These are phyloP conservation scores for Aspergillus aculeatinus DNA, from an alignment of 2,329 filamentous ascomycete genomes.

Conservation along the genomic window DNA sequence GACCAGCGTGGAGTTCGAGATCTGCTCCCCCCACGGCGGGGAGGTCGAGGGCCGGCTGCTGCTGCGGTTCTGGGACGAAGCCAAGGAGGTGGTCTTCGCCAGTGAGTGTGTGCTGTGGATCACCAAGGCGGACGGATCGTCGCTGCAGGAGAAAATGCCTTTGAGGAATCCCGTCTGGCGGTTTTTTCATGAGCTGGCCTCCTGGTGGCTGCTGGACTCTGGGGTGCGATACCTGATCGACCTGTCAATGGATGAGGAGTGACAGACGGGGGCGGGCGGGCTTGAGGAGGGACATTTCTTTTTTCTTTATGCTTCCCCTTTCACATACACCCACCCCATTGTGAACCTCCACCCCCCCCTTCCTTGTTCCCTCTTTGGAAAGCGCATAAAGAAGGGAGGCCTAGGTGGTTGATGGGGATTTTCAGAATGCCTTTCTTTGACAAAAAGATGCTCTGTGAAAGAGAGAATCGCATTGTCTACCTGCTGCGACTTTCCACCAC, in stretches of 20 bases:
- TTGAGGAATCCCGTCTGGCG: slow-evolving; percentile 29
- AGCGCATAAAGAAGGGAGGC: not conserved
- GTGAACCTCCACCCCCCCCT: too few species aligned
- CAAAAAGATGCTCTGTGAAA: not conserved
- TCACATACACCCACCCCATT: not conserved
- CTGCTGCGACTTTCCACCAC: not conserved
- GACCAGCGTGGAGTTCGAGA: slow-evolving; percentile 33
- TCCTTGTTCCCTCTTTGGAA: not conserved
- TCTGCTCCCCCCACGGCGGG: slow-evolving; percentile 18
- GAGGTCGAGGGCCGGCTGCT: slow-evolving; percentile 25
- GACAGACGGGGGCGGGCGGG: not conserved
- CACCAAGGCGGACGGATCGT: slow-evolving; percentile 10
- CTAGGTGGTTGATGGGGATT: not conserved
- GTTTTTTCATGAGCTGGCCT: slow-evolving; percentile 34
- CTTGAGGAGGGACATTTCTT: not conserved
- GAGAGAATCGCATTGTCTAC: not conserved
- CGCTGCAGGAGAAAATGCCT: slow-evolving; percentile 23
- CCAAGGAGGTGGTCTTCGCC: slow-evolving; percentile 22
- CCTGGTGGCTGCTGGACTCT: slow-evolving; percentile 40
- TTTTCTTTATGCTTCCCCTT: not conserved
- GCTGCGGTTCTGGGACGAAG: slow-evolving; percentile 23
- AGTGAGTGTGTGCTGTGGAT: slow-evolving; percentile 37
- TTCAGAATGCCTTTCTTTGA: not conserved
- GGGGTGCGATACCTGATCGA: slow-evolving; percentile 32
- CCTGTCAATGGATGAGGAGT: slow-evolving; percentile 13